Conservation (phyloP, 1,284 basidiomycete genomes). For the Puccinia polysora region DNA sequence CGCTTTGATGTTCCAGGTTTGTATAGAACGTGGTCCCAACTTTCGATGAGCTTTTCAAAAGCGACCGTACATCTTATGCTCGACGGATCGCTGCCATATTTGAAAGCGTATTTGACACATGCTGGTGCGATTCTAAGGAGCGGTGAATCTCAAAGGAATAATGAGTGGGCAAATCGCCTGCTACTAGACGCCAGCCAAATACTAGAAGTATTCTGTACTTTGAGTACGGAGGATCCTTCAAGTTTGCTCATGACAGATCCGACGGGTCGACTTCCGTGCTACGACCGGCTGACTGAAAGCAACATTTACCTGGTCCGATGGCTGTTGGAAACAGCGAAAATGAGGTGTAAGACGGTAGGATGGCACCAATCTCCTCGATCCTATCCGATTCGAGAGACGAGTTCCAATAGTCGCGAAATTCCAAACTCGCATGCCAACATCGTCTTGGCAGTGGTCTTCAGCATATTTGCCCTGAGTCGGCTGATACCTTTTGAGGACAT, state of each 20-base stretch:
- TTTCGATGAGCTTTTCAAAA: neutral
- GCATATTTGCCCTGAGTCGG: constrained; percentile 5
- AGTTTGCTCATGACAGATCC: too few relatives aligned
- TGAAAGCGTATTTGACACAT: neutral
- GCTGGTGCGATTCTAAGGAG: neutral
- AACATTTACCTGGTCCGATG: neutral
- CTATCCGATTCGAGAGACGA: neutral
- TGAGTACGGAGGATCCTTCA: neutral
- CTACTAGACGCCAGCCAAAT: constrained; percentile 1
- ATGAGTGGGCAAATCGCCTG: constrained; percentile 2
- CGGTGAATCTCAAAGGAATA: neutral
- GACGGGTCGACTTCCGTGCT: neutral
- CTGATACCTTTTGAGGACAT: neutral
- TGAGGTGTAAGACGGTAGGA: neutral
- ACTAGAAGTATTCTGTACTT: neutral
- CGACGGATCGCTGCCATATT: neutral
- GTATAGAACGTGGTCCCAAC: neutral
- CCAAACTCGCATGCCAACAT: neutral
- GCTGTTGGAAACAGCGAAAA: neutral
- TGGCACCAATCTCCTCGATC: neutral
- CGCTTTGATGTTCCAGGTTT: neutral
- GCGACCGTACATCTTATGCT: neutral
- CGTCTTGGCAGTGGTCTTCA: neutral
- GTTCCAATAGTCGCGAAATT: neutral
- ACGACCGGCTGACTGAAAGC: neutral